A percentile compares a stretch with the other conserved stretches of the same genome.
Evolutionary conservation across 768 basidiomycete genomes (phyloP).

Genomic region (Hericium rajendrae): DNA sequence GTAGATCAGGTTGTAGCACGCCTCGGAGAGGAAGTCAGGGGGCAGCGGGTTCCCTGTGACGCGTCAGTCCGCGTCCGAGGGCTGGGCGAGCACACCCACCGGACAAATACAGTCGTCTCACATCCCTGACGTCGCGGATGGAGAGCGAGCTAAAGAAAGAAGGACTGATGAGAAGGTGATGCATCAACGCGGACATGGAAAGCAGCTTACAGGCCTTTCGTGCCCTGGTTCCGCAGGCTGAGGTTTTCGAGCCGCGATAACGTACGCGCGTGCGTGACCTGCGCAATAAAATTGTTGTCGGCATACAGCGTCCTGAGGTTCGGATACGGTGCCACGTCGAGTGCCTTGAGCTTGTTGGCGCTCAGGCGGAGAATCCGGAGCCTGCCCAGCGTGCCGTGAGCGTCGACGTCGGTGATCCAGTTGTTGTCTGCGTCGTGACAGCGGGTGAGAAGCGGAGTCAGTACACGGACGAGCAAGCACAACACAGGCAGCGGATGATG

Average conservation of each 20-base stretch:
- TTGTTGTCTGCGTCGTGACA: conserved; percentile 54
- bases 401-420: conserved; percentile 42
- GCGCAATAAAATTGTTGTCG: conserved; percentile 67
- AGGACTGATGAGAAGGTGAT: background rate
- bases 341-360: conserved; percentile 61
- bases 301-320: conserved; percentile 85
- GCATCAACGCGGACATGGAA: background rate
- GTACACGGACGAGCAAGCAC: conserved; percentile 6
- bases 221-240: conserved; percentile 83
- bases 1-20: conserved; percentile 86
- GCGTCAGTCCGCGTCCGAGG: conserved; percentile 1
- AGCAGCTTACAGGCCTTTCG: conserved; percentile 58
- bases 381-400: conserved; percentile 47
- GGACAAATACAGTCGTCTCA: conserved; percentile 90
- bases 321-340: conserved; percentile 52
- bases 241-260: conserved; percentile 78
- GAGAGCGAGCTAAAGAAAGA: conserved; percentile 30
- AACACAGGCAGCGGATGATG: background rate
- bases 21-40: conserved; percentile 49
- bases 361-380: conserved; percentile 81
- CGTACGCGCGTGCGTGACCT: conserved; percentile 43
- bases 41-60: conserved; percentile 63
- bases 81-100: conserved; percentile 40
- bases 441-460: conserved; percentile 3
- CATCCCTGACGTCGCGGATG: conserved; percentile 72